Conservation (phyloP, 257 asterid species). For the Nicotiana tomentosiformis region DNA sequence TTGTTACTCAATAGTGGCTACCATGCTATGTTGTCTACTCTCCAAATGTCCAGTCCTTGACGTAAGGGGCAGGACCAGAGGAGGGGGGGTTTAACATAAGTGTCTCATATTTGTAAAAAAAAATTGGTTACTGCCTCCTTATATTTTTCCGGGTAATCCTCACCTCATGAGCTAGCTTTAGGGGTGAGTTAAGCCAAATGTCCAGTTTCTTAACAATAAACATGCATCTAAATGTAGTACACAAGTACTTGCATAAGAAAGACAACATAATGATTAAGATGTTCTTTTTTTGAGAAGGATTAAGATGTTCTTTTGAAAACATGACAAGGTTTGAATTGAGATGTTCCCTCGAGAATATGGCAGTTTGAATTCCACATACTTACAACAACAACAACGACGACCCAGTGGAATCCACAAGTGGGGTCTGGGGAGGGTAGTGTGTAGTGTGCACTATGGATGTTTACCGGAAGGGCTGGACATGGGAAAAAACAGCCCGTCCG, state of each 20-base stretch:
- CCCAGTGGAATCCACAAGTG: no score
- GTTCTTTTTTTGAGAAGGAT: no score
- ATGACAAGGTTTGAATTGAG: no score
- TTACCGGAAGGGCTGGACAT: no score
- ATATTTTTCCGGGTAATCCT: not conserved
- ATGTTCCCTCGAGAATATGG: no score
- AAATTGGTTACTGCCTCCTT: not conserved
- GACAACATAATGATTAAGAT: not conserved
- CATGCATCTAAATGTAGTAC: not conserved
- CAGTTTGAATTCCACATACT: no score
- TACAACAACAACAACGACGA: no score
- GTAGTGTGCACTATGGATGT: no score
- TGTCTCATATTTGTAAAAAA: not conserved
- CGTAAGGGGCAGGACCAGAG: not conserved
- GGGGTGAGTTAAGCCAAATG: not conserved
- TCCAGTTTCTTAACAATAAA: not conserved
- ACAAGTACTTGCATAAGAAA: not conserved
- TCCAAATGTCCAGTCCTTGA: not conserved
- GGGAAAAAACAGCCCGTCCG: no score
- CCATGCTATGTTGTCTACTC: not conserved
- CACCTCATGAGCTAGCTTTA: not conserved
- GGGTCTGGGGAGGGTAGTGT: no score
- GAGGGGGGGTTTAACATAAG: not conserved
- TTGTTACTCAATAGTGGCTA: not conserved
- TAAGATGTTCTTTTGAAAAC: not conserved